Evolutionary conservation across 306 rosid species (phyloP), one percentile per base, ranked within the genome.

Genomic region (Astragalus glycyphyllos): DNA sequence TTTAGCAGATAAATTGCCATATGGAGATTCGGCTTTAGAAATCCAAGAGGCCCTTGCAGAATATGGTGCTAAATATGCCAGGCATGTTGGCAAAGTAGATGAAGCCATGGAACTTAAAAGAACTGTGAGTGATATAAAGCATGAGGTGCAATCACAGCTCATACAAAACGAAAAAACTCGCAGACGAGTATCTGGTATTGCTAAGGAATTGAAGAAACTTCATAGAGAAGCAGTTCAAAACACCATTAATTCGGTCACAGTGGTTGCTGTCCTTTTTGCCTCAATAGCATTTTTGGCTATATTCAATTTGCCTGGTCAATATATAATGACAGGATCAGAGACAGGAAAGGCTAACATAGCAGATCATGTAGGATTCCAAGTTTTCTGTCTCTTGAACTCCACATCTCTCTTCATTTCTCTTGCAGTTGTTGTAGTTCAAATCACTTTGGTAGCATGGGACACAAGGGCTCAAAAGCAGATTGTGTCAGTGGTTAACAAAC

Each of bases 361-460:
- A 0, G 29, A 49, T 26, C 57, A 53, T 12, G 80, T 75, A 12
- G 90, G 95, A 71, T 94, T 94, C 88, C 70, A 83, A 77, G 87
- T 81, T 54, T 94, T 94, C 78, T 91, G 81, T 85, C 83, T 91
- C 50, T 64, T 94, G 77, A 94, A 94, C 63, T 87, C 97, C 9
- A 87, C 83, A 7, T 86, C 99, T 41, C 96, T 94, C 41, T 94
- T 94, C 80, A 91, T 94, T 62, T 94, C 99, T 46, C 89, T 91
- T 10, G 93, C 99, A 0, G 99, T 94, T 14, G 99, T 91, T 2
- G 97, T 94, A 59, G 97, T 94, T 79, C 99, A 94, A 74, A 94
- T 94, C 77, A 94, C 99, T 58, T 77, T 94, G 85, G 99, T 94
- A 65, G 97, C 99, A 1, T 94, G 99, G 99, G 97, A 94, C 81